phyloP scores from a whole-genome alignment of 768 basidiomycete species.

The Cyclocybe cylindracea region DNA sequence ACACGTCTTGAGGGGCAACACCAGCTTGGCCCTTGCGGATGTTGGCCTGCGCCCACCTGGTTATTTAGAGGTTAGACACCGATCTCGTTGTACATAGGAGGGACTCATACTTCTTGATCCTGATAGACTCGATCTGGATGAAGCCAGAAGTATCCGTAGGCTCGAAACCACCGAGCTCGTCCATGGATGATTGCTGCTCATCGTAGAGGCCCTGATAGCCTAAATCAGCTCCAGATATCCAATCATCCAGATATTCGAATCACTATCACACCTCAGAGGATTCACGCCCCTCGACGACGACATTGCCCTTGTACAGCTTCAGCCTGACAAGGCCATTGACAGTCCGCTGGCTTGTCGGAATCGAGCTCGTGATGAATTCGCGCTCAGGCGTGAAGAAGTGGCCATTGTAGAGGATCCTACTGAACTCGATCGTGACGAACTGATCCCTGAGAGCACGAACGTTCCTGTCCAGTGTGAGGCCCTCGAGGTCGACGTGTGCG shows the following conservation, averaged over 20 bases:
- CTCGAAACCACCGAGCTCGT: conserved; percentile 97
- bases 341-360: conserved; percentile 93
- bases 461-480: conserved; percentile 96
- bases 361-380: conserved; percentile 88
- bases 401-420: conserved; percentile 95
- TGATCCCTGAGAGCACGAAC: conserved; percentile 93
- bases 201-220: conserved; percentile 82
- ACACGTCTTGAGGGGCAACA: conserved; percentile 77
- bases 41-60: conserved; percentile 87
- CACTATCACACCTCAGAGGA: conserved; percentile 70
- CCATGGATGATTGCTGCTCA: conserved; percentile 95
- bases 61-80: neutral
- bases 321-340: conserved; percentile 93
- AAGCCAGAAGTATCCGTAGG: conserved; percentile 95
- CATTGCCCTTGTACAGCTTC: conserved; percentile 96
- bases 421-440: conserved; percentile 89
- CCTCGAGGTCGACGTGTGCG: conserved; percentile 96
- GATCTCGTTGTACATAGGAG: conserved; percentile 1
- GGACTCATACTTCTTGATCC: conserved; percentile 87
- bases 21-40: conserved; percentile 83
- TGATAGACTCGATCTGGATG: conserved; percentile 96
- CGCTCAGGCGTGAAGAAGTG: conserved; percentile 99
- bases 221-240: neutral
- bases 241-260: neutral
- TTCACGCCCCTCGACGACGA: conserved; percentile 87